Base-by-base conservation (phyloP, 2,329 filamentous ascomycete species). In the Neofusicoccum laricinum region DNA sequence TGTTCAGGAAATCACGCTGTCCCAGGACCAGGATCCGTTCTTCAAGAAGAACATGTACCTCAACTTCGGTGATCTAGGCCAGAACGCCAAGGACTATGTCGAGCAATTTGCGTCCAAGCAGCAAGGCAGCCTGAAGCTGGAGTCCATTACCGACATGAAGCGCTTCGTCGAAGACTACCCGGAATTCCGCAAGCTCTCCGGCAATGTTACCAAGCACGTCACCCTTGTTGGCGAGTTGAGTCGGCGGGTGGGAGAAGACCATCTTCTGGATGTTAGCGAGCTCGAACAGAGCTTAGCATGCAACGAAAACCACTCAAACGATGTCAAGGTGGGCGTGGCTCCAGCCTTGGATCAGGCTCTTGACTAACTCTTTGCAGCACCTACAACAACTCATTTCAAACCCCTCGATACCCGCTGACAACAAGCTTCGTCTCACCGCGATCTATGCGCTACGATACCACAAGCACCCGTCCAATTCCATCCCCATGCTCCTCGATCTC, bases 11-110 rank as follows among this genome's bases (percentile, higher is more conserved):
- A 95, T 99, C 65, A 93, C 98, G 2, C 80, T 99, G 40, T 96
- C 94, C 1, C 93, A 95, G 77, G 95, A 99, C 68, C 95, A 99
- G 77, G 95, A 99, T 72, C 93, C 95, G 0, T 99, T 99, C 80
- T 99, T 99, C 82, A 97, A 90, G 78, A 97, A 97, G 81, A 98
- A 98, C 77, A 98, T 98, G 93, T 98, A 93, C 70, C 86, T 97
- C 71, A 98, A 98, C 75, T 99, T 98, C 76, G 93, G 94, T 63
- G 93, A 98, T 69, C 84, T 99, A 5, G 93, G 95, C 11, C 91
- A 94, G 45, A 97, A 96, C 70, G 97, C 97, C 74, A 98, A 98
- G 77, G 93, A 97, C 85, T 99, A 99, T 71, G 95, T 99, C 63
- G 93, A 97, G 74, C 95, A 98, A 74, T 99, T 98, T 73, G 95